Evolutionary conservation across 2,329 filamentous ascomycete species (phyloP).

Genomic region (Penicillium sp.): DNA sequence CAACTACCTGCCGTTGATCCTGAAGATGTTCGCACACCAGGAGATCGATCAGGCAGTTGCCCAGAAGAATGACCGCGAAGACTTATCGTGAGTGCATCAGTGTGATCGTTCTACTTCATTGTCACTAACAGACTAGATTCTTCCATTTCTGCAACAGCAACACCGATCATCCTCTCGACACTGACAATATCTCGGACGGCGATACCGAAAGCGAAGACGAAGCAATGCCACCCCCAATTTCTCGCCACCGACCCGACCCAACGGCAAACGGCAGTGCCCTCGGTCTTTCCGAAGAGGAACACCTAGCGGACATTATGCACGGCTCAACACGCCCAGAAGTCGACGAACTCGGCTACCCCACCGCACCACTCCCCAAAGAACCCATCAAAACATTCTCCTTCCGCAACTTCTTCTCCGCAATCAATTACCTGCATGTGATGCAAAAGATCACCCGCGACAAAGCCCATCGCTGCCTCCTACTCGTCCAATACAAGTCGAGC

Average conservation of each 20-base stretch:
- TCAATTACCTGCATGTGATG: slow-evolving; percentile 94
- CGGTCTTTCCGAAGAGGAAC: slow-evolving; percentile 29
- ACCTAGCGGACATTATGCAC: slow-evolving; percentile 25
- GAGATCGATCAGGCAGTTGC: slow-evolving; percentile 90
- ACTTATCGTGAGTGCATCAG: slow-evolving; percentile 65
- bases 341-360: slow-evolving; percentile 84
- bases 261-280: slow-evolving; percentile 25
- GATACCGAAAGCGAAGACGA: slow-evolving; percentile 63
- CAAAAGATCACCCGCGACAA: slow-evolving; percentile 97
- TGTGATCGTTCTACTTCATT: not conserved
- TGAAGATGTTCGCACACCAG: slow-evolving; percentile 93
- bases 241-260: slow-evolving; percentile 54
- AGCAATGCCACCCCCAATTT: slow-evolving; percentile 80
- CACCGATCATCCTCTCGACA: slow-evolving; percentile 59
- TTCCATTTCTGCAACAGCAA: slow-evolving; percentile 84
- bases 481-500: slow-evolving; percentile 94
- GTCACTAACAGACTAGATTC: slow-evolving; percentile 60
- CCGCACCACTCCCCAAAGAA: slow-evolving; percentile 62
- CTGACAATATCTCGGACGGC: slow-evolving; percentile 35
- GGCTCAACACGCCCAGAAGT: slow-evolving; percentile 58
- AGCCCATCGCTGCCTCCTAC: slow-evolving; percentile 87
- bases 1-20: slow-evolving; percentile 87
- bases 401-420: slow-evolving; percentile 91
- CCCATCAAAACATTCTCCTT: slow-evolving; percentile 90
- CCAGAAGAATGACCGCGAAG: slow-evolving; percentile 77